Base-by-base conservation (phyloP, 2,329 filamentous ascomycete genomes). In the Cladosporium sp. region DNA sequence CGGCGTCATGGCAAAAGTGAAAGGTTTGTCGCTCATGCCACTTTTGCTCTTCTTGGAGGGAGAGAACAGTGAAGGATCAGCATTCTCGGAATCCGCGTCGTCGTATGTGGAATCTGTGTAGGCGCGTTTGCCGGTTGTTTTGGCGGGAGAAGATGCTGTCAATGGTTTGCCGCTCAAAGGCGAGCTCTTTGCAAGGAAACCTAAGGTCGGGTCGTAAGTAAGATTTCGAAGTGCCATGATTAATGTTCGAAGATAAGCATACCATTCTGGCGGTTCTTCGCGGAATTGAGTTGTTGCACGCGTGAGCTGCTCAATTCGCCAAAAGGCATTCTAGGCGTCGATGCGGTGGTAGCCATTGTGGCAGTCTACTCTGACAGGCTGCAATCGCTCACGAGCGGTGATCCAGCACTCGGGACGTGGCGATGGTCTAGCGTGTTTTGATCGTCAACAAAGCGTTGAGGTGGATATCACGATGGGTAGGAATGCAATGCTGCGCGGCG, bases 211-310 rank as follows among this genome's bases (percentile, higher is more conserved):
- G 38, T 40, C 43, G 39, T 54, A 36, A 43, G 47, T 55, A n/a
- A 42, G 30, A 25, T 45, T 9, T 22, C n/a, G 22, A 28, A 22
- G 15, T 47, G 43, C 25, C 25, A 17, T 19, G 43, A 47, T 47
- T 47, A 22, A 30, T 52, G 22, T 52, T 37, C 7, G 28, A 20
- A 37, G 12, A 22, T 22, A 28, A 19, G 37, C 72, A 67, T 78
- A 83, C 81, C 78, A 76, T 83, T 83, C 69, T 92, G 89, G 73
- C 86, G 81, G 74, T 92, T 92, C 80, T 92, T 93, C 52, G 87
- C 76, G 75, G 85, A 90, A 25, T 86, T 87, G 67, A 93, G 78
- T 64, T 80, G 84, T 73, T 90, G 87, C 25, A 92, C 80, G 65
- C 89, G 84, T 59, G 85, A 78, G 66, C 80, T 81, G 70, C 89